A percentile compares a stretch with the other conserved stretches of the same genome.
phyloP scores from a whole-genome alignment of 2,329 filamentous ascomycete species.

The Claviceps arundinis region DNA sequence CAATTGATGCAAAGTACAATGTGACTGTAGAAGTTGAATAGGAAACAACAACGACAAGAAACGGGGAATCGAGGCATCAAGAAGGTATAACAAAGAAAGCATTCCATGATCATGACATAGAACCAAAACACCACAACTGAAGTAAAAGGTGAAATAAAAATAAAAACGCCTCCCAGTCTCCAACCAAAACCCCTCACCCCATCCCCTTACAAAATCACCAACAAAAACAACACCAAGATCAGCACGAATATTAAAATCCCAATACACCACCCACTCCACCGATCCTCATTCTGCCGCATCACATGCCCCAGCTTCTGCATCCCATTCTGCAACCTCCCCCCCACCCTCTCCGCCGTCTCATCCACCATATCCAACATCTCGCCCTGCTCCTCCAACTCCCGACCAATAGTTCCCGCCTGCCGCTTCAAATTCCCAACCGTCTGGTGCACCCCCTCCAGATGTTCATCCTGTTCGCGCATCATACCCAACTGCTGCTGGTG shows the following conservation, averaged over 20 bases:
- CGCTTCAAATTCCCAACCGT: conserved; percentile 83
- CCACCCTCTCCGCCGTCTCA: conserved; percentile 71
- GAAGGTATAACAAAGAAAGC: too few relatives aligned
- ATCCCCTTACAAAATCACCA: conserved; percentile 42
- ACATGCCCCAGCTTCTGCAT: conserved; percentile 78
- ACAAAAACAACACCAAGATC: conserved; percentile 70
- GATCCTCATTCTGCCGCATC: conserved; percentile 82
- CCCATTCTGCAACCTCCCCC: conserved; percentile 71
- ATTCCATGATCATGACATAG: too few relatives aligned
- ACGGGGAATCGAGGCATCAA: too few relatives aligned
- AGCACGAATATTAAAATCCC: conserved; percentile 76
- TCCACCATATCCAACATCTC: conserved; percentile 83
- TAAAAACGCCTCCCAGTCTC: background rate
- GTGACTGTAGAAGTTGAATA: too few relatives aligned
- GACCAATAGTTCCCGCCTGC: conserved; percentile 91
- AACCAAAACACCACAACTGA: too few relatives aligned
- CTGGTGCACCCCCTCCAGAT: conserved; percentile 81
- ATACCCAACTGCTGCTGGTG: conserved; percentile 82
- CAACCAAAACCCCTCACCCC: background rate
- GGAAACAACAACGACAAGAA: too few relatives aligned
- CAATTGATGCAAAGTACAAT: too few relatives aligned
- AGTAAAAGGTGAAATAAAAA: background rate
- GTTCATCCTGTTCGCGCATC: conserved; percentile 88
- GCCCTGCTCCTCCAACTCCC: conserved; percentile 88
- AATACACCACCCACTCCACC: conserved; percentile 80